A percentile compares a stretch with the other conserved stretches of the same genome.
phyloP scores from a whole-genome alignment of 257 asterid species.

The Solanum stenotomum region DNA sequence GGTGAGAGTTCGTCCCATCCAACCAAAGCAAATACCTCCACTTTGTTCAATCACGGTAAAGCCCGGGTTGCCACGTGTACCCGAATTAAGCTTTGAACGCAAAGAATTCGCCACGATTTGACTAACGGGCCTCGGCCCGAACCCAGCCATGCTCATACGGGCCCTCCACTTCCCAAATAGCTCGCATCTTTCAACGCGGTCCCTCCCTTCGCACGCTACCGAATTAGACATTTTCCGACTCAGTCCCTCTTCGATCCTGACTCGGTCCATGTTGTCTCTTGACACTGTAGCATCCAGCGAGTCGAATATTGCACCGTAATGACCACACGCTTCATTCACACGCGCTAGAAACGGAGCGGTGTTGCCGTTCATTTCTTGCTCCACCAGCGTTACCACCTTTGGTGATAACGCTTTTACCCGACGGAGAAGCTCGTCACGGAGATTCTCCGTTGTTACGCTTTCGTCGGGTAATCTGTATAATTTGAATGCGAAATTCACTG shows the following conservation, averaged over 20 bases:
- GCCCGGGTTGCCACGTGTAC: conserved; percentile 85
- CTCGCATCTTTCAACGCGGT: conserved; percentile 83
- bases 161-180: conserved; percentile 90
- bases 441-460: conserved; percentile 80
- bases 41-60: conserved; percentile 53
- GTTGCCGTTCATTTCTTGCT: conserved; percentile 69
- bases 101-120: conserved; percentile 44
- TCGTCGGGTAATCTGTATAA: conserved; percentile 69
- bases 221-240: conserved; percentile 67
- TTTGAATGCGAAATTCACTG: conserved; percentile 67
- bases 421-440: conserved; percentile 64
- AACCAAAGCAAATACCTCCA: conserved; percentile 75
- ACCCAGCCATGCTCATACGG: conserved; percentile 83
- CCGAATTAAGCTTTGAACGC: conserved; percentile 40
- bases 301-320: conserved; percentile 57
- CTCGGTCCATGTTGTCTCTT: conserved; percentile 34
- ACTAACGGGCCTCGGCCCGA: conserved; percentile 37
- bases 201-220: conserved; percentile 89
- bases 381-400: conserved; percentile 59
- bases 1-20: conserved; percentile 84
- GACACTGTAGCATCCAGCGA: conserved; percentile 57
- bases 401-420: conserved; percentile 65
- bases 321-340: conserved; percentile 48
- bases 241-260: conserved; percentile 64
- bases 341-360: conserved; percentile 67